Base-by-base conservation (phyloP, 352 stramenopile genomes). In the Globisporangium sylvaticum region DNA sequence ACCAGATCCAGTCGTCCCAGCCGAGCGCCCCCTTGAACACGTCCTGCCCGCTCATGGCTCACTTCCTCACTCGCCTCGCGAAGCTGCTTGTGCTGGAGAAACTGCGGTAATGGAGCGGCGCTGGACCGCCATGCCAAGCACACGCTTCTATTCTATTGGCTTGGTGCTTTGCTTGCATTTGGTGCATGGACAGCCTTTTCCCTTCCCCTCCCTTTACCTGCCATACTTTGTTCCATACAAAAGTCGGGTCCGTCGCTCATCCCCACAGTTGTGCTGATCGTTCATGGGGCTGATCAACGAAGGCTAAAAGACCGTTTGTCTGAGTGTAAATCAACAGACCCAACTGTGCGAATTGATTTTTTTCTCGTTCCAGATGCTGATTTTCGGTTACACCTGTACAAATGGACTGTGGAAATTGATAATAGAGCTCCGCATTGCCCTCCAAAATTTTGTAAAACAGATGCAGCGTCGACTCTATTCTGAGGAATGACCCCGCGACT, bases 1-100 rank as follows among this genome's bases (percentile, higher is more conserved):
- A 92, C 86, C 86, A 94, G 68, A 91, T 78, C 83, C 86, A 92
- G 69, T 94, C 86, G 69, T 92, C 82, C 75, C 78, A 88, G 52
- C 79, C 79, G 1, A 91, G 69, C n/a, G 82, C 75, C 64, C 83
- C 85, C 32, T 91, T 91, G 69, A 91, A 93, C 54, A 89, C 74
- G 27, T 77, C 74, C 67, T 89, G 76, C 3, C 63, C 71, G 18
- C 62, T 75, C 73, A 80, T 84, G 12, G 34, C 53, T 31, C 25
- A 12, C 18, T 29, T 27, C 4, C 44, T 54, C 7, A 5, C n/a
- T 24, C 20, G 5, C 20, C 3, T 2, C 37, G 27, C 18, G 18
- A 14, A 7, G 55, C 55, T 61, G 55, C 31, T 29, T 46, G 29
- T 4, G 31, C 39, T 29, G 22, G 55, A 61, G 55, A 61, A 61